These are phyloP conservation scores for Chaetomiaceae sp. DNA, from an alignment of 2,329 filamentous ascomycete genomes.

Conservation along the genomic window DNA sequence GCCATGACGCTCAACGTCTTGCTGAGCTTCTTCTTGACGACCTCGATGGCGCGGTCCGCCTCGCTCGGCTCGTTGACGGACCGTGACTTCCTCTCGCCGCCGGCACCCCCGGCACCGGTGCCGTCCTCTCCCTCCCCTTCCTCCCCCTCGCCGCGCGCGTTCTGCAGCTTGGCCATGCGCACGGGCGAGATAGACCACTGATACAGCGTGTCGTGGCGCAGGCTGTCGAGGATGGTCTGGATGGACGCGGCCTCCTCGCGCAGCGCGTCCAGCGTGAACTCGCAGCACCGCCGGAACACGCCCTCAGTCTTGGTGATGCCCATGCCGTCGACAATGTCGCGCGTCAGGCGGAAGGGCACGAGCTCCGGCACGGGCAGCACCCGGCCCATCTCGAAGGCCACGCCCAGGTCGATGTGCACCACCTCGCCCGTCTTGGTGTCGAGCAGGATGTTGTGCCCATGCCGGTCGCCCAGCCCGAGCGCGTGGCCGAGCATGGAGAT, in stretches of 20 bases:
- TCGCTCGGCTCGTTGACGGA: constrained; percentile 60
- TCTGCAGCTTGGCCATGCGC: constrained; percentile 59
- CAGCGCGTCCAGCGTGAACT: constrained; percentile 91
- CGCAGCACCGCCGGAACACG: constrained; percentile 94
- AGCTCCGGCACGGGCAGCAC: constrained; percentile 94
- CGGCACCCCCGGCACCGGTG: constrained; percentile 29
- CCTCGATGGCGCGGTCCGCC: constrained; percentile 83
- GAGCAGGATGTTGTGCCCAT: constrained; percentile 94
- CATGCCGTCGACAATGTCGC: constrained; percentile 96
- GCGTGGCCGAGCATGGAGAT: constrained; percentile 94
- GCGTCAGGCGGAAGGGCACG: constrained; percentile 89
- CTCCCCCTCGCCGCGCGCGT: constrained; percentile 49
- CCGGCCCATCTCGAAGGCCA: constrained; percentile 93
- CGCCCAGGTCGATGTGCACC: constrained; percentile 93
- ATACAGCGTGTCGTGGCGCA: constrained; percentile 96
- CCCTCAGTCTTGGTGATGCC: constrained; percentile 92
- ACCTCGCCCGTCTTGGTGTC: constrained; percentile 88
- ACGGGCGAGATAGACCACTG: constrained; percentile 84
- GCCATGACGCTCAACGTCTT: constrained; percentile 92
- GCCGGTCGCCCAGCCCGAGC: constrained; percentile 85
- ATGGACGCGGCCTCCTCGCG: constrained; percentile 95
- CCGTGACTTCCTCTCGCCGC: constrained; percentile 28
- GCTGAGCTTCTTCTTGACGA: constrained; percentile 92
- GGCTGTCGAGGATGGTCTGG: constrained; percentile 95
- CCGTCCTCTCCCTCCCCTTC: constrained; percentile 33